Base-by-base conservation (phyloP, 1,139 yeast species). In the Magnusiomyces clavatus region DNA sequence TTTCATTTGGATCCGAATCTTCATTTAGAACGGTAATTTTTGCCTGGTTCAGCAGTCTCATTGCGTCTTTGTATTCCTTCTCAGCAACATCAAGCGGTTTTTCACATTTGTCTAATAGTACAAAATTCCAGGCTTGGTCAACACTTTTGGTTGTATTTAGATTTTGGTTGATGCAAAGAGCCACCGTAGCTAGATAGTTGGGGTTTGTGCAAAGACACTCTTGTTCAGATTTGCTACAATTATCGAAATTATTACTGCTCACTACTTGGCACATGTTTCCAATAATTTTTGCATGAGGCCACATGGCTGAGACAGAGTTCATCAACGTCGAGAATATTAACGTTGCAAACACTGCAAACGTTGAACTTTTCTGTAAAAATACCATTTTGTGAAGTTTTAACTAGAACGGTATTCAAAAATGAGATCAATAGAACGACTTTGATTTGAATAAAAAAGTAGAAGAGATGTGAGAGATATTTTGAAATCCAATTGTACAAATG, bases 111-210 rank as follows among this genome's bases (percentile, higher is more conserved):
- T 57, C 51, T 14, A 47, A 17, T n/a, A 57, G 49, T 49, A 68
- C 63, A 47, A 59, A 64, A 46, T 66, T 68, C 65, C 67, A 68
- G 1, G 70, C 70, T 16, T 38, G 39, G 13, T 48, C 54, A 13
- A 49, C 45, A 8, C 24, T 34, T 16, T 42, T 46, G 5, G 52
- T 42, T 24, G 48, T 47, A 8, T 50, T 43, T 2, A 61, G 43
- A 43, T 58, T 54, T 4, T 56, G 44, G 11, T 51, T 53, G 17
- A 63, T 58, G 40, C 66, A 63, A 16, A 51, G 58, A n/a, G 66
- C 68, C 0, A 69, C 69, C 0, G 71, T 58, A 4, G 67, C 65
- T 10, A 67, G 60, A 47, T 56, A 69, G 45, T 60, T 59, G n/a
- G 53, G 35, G 51, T 60, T 59, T 13, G 50, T 50, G 53, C 73